These are phyloP conservation scores for Pulveroboletus frians DNA, from an alignment of 768 basidiomycete species.

Conservation along the genomic window DNA sequence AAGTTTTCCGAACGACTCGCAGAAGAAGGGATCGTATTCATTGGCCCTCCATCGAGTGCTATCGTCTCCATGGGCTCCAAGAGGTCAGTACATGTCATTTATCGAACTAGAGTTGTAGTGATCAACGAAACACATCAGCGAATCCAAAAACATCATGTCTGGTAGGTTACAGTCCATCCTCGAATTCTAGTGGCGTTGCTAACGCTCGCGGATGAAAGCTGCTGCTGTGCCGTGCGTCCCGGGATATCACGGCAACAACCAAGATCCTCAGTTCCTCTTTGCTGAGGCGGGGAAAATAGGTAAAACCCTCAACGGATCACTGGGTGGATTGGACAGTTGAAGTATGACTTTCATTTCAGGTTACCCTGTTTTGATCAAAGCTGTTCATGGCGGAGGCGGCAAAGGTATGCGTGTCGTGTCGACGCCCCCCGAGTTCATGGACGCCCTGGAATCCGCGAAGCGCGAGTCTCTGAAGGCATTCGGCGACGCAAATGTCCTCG, in stretches of 20 bases:
- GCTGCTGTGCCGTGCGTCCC: slow-evolving; percentile 93
- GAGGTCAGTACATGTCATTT: slow-evolving; percentile 45
- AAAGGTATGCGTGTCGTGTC: slow-evolving; percentile 90
- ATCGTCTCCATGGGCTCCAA: slow-evolving; percentile 96
- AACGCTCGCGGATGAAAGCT: slow-evolving; percentile 37
- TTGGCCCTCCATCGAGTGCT: slow-evolving; percentile 83
- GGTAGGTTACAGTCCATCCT: slow-evolving; percentile 36
- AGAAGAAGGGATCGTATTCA: slow-evolving; percentile 80
- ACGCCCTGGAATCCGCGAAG: slow-evolving; percentile 80
- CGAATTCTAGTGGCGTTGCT: neutral
- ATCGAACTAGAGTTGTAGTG: neutral
- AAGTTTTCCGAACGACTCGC: slow-evolving; percentile 69
- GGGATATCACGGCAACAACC: slow-evolving; percentile 84
- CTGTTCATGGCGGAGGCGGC: slow-evolving; percentile 93
- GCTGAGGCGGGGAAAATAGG: slow-evolving; percentile 70
- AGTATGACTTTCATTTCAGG: slow-evolving; percentile 36
- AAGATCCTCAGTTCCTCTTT: slow-evolving; percentile 67
- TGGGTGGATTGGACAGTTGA: neutral
- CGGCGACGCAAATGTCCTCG: slow-evolving; percentile 77
- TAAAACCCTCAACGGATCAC: slow-evolving; percentile 15
- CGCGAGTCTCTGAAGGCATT: slow-evolving; percentile 87
- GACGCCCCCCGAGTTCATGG: slow-evolving; percentile 63
- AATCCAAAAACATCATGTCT: slow-evolving; percentile 94
- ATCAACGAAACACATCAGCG: slow-evolving; percentile 39
- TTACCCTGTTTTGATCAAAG: slow-evolving; percentile 87